Evolutionary conservation across 306 rosid genomes (phyloP).

Genomic region (Mucuna pruriens): DNA sequence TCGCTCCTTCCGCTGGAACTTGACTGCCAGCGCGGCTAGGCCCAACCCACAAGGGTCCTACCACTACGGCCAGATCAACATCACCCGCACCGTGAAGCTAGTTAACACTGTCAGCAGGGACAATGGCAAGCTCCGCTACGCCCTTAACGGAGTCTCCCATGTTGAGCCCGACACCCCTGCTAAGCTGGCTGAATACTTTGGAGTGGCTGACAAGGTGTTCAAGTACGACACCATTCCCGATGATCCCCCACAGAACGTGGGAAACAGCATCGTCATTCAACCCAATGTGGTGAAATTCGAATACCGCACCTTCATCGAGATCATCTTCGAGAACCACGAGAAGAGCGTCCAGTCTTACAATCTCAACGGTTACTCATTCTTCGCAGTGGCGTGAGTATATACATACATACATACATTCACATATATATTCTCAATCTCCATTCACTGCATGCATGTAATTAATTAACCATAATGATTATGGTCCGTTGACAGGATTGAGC

Average conservation of each 20-base stretch:
- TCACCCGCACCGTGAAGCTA: constrained; percentile 73
- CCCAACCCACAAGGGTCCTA: constrained; percentile 94
- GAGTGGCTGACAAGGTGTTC: constrained; percentile 50
- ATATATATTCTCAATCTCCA: too few relatives aligned
- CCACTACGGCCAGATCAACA: constrained; percentile 76
- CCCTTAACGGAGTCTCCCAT: constrained; percentile 74
- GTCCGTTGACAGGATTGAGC: constrained; percentile 80
- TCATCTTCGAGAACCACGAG: constrained; percentile 84
- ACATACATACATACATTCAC: too few relatives aligned
- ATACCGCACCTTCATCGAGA: constrained; percentile 60
- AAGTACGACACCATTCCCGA: constrained; percentile 52
- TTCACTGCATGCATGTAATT: too few relatives aligned
- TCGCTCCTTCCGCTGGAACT: constrained; percentile 83
- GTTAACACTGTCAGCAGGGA: constrained; percentile 52
- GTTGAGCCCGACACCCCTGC: constrained; percentile 60
- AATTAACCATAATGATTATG: too few relatives aligned
- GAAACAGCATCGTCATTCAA: background rate
- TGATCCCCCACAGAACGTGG: background rate
- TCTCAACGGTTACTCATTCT: constrained; percentile 70
- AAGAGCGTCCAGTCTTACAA: constrained; percentile 76
- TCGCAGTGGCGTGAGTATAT: constrained; percentile 72
- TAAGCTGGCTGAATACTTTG: constrained; percentile 82
- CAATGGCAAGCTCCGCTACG: constrained; percentile 70
- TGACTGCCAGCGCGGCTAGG: constrained; percentile 88
- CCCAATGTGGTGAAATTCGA: constrained; percentile 56